Conservation (phyloP, 305 asterid genomes). For the Euphrasia arctica region DNA sequence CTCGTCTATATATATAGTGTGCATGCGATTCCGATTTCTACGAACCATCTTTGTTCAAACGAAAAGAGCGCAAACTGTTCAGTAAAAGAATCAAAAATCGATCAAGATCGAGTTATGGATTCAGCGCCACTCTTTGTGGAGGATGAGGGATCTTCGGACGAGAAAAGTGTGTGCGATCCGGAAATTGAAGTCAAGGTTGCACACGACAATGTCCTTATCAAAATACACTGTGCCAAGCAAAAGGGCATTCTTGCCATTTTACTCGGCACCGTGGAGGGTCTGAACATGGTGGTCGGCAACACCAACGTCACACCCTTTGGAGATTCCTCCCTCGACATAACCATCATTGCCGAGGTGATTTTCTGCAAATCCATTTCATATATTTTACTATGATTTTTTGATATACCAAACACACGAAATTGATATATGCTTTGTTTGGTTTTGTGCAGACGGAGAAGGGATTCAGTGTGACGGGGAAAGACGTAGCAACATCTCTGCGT, state of each 20-base stretch:
- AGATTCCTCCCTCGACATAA: constrained; percentile 22
- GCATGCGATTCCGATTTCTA: neutral
- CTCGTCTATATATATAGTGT: neutral
- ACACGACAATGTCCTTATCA: constrained; percentile 27
- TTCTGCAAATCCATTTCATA: no score
- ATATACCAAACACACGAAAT: no score
- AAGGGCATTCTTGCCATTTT: constrained; percentile 29
- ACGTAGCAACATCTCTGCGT: constrained; percentile 26
- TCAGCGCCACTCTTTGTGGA: neutral
- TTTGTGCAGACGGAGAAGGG: constrained; percentile 31
- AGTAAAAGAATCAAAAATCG: no score
- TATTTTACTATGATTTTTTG: no score
- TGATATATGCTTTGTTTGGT: neutral
- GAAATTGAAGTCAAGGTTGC: constrained; percentile 32
- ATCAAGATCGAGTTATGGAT: constrained; percentile 10
- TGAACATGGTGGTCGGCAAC: constrained; percentile 30
- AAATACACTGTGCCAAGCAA: constrained; percentile 30
- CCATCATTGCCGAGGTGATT: constrained; percentile 36
- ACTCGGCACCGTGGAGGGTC: constrained; percentile 31
- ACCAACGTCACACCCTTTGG: constrained; percentile 36
- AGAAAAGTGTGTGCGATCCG: constrained; percentile 16
- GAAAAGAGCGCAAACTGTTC: no score
- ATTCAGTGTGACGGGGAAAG: constrained; percentile 22
- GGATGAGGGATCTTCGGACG: constrained; percentile 4
- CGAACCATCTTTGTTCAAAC: constrained; percentile 6